Conservation (phyloP, 805 yeast species). For the Yamadazyma kitorensis region DNA sequence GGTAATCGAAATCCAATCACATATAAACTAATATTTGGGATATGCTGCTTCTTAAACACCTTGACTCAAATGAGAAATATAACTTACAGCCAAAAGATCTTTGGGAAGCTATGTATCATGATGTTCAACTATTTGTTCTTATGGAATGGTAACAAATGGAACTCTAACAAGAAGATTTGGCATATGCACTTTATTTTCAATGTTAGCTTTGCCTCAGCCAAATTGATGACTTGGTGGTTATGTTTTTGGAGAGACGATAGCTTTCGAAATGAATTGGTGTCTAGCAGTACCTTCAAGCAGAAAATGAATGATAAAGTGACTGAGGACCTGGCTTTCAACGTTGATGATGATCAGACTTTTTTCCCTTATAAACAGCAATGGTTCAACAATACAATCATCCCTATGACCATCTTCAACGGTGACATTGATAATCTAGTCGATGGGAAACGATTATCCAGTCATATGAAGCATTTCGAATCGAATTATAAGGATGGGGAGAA, state of each 20-base stretch:
- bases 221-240: constrained; percentile 93
- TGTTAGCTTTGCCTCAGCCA: constrained; percentile 77
- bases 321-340: constrained; percentile 15
- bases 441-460: constrained; percentile 62
- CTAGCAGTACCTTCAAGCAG: constrained; percentile 26
- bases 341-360: constrained; percentile 41
- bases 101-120: constrained; percentile 65
- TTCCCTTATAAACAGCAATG: constrained; percentile 53
- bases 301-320: constrained; percentile 25
- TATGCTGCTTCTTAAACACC: constrained; percentile 72
- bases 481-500: constrained; percentile 31
- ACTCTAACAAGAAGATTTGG: constrained; percentile 56
- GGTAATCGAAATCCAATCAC: constrained; percentile 45
- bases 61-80: constrained; percentile 58
- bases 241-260: constrained; percentile 37
- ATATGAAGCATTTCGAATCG: constrained; percentile 61
- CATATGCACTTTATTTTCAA: constrained; percentile 80
- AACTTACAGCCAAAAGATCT: constrained; percentile 39
- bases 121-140: constrained; percentile 86
- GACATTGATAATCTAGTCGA: constrained; percentile 75
- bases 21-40: constrained; percentile 64
- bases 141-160: constrained; percentile 80
- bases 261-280: constrained; percentile 36
- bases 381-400: constrained; percentile 50
- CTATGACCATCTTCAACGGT: constrained; percentile 66